Conservation (phyloP, 345 rosid species). For the Linum lewisii region DNA sequence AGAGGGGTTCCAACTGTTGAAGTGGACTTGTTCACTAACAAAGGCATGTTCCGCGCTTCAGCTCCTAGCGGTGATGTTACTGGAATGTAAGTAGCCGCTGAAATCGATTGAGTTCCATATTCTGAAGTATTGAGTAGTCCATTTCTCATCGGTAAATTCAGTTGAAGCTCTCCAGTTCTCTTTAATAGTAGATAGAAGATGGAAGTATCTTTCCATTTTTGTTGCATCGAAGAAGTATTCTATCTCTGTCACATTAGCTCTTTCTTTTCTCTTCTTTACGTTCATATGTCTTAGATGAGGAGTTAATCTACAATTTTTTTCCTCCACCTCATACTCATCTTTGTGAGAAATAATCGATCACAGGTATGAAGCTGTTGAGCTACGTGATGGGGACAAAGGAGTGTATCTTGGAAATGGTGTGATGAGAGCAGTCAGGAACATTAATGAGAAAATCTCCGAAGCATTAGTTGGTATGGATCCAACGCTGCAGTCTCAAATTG, state of each 20-base stretch:
- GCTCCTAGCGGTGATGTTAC: conserved; percentile 69
- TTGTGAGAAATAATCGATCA: conserved; percentile 4
- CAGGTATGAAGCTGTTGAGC: conserved; percentile 91
- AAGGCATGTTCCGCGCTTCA: conserved; percentile 85
- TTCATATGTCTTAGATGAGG: no score
- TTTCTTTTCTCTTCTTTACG: no score
- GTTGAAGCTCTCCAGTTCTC: neutral
- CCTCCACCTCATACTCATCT: no score
- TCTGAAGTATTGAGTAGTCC: neutral
- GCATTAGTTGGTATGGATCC: conserved; percentile 96
- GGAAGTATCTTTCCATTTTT: no score
- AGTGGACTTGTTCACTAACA: conserved; percentile 78
- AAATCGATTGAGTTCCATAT: neutral
- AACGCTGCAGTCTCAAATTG: conserved; percentile 74
- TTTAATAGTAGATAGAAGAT: no score
- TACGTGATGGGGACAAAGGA: conserved; percentile 95
- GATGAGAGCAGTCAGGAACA: conserved; percentile 79
- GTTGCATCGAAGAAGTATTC: no score
- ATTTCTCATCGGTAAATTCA: no score
- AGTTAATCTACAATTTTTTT: no score
- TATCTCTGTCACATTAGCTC: no score
- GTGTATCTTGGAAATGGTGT: conserved; percentile 85
- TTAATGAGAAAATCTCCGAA: conserved; percentile 77
- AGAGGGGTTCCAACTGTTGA: conserved; percentile 93
- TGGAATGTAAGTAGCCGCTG: conserved; percentile 51